Conservation (phyloP, 78 protist genomes). For the Dictyostelium intermedium region DNA sequence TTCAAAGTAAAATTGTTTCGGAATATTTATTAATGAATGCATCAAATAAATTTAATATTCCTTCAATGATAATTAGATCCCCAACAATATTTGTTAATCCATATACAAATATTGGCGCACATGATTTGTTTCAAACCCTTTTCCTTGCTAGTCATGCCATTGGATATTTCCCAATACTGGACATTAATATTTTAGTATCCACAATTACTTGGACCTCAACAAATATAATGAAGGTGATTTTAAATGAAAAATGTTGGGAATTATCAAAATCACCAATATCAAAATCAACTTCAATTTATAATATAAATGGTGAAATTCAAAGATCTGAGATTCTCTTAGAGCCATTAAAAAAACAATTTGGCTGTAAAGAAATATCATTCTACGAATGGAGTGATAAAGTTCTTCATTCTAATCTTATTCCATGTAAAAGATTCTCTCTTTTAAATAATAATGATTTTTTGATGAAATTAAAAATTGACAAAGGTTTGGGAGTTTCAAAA, state of each 20-base stretch:
- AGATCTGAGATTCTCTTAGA: neutral
- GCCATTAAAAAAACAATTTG: neutral
- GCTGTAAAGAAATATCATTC: neutral
- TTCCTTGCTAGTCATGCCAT: neutral
- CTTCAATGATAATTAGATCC: neutral
- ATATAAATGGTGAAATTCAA: neutral
- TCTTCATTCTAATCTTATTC: neutral
- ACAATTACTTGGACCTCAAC: neutral
- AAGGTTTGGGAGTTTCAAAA: neutral
- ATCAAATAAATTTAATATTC: neutral
- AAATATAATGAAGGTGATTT: neutral
- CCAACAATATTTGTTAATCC: neutral
- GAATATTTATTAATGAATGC: neutral
- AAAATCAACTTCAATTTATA: neutral
- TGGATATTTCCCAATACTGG: neutral
- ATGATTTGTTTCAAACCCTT: neutral
- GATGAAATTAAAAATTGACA: neutral
- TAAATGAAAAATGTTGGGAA: neutral
- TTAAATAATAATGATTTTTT: neutral
- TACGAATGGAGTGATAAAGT: neutral
- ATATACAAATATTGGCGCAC: neutral
- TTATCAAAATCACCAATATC: neutral
- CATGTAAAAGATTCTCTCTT: neutral
- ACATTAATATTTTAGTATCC: neutral
- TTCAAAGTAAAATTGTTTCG: neutral